Evolutionary conservation across 768 basidiomycete genomes (phyloP).

Genomic region (Mrakia frigida): DNA sequence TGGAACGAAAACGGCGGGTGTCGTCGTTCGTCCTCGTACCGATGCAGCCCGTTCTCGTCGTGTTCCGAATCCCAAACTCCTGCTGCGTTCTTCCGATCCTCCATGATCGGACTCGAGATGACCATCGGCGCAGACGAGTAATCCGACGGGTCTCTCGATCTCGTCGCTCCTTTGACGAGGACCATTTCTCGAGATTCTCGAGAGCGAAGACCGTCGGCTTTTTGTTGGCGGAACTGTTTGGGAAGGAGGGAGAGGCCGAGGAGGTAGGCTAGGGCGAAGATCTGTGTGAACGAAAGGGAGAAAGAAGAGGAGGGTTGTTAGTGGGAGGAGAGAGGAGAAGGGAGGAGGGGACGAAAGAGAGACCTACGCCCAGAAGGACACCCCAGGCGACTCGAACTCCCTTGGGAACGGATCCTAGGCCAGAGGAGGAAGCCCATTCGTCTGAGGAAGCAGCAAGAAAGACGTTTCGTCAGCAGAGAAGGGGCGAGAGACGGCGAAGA

Average conservation of each 20-base stretch:
- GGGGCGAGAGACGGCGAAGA: background rate
- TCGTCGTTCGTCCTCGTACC: no score
- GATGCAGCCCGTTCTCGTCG: no score
- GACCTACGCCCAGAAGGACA: conserved; percentile 17
- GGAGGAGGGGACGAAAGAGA: background rate
- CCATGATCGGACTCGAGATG: background rate
- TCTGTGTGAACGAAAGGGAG: background rate
- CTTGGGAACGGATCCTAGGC: background rate
- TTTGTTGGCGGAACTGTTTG: background rate
- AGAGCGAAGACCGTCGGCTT: background rate
- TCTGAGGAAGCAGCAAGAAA: background rate
- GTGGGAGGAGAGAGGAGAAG: background rate
- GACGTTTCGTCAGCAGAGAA: background rate
- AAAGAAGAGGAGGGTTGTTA: background rate
- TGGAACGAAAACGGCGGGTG: no score
- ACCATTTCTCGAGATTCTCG: background rate
- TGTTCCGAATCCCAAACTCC: no score
- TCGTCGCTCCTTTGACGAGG: background rate
- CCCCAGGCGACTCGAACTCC: conserved; percentile 21
- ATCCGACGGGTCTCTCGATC: background rate
- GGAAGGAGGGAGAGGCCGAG: conserved; percentile 15
- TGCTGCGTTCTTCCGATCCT: background rate
- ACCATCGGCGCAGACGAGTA: background rate
- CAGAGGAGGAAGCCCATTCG: background rate
- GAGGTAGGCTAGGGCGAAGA: conserved; percentile 21